Evolutionary conservation across 192 early-diverging fungal genomes (phyloP).

Genomic region (Backusella tuberculispora): DNA sequence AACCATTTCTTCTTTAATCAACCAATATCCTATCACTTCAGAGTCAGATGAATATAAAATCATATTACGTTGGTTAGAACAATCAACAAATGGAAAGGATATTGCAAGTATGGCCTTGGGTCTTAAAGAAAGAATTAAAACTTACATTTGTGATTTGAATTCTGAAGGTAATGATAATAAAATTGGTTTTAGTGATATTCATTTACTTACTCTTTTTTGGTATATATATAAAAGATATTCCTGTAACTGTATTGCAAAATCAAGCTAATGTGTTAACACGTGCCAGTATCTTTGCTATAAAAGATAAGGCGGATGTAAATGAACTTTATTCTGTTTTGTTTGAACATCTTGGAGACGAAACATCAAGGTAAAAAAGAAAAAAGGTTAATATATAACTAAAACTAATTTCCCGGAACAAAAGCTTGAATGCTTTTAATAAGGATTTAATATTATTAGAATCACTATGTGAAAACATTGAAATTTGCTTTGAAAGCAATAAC

Average conservation of each 20-base stretch:
- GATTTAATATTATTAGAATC: constrained; percentile 21
- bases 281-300: constrained; percentile 19
- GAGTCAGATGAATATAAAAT: constrained; percentile 26
- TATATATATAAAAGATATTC: constrained; percentile 25
- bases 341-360: constrained; percentile 2
- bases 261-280: constrained; percentile 36
- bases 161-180: constrained; percentile 15
- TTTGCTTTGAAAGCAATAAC: constrained; percentile 17
- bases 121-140: constrained; percentile 22
- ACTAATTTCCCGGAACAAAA: neutral
- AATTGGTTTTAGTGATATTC: neutral
- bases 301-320: constrained; percentile 3
- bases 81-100: neutral
- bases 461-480: constrained; percentile 25
- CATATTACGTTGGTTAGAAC: constrained; percentile 23
- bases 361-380: constrained; percentile 8
- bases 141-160: constrained; percentile 28
- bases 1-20: constrained; percentile 32
- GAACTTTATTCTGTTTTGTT: constrained; percentile 9
- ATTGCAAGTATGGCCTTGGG: constrained; percentile 4
- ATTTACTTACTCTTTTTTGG: neutral
- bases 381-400: neutral
- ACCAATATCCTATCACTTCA: constrained; percentile 21
- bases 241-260: constrained; percentile 21
- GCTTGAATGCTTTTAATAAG: constrained; percentile 21